Percentiles rank a stretch among this genome's conserved stretches.
phyloP scores from a whole-genome alignment of 2,329 filamentous ascomycete species.

The Simplicillium aogashimaense region DNA sequence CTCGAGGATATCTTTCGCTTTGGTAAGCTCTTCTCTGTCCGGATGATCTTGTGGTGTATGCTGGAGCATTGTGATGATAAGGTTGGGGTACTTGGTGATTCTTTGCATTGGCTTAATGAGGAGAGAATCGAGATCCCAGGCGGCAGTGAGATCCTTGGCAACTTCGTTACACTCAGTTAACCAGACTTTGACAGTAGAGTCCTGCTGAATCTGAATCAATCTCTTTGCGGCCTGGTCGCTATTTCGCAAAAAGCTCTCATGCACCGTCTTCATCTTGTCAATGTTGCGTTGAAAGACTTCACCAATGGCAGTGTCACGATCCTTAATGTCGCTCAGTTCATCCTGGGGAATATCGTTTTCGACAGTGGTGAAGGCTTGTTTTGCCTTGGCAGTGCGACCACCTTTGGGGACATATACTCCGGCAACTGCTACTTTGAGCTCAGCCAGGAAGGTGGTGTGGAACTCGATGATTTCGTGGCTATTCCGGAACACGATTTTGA shows the following conservation, averaged over 20 bases:
- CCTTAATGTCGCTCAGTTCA: conserved; percentile 40
- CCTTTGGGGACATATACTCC: conserved; percentile 63
- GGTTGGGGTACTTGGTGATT: conserved; percentile 83
- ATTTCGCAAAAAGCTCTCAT: conserved; percentile 53
- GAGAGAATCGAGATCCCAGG: conserved; percentile 93
- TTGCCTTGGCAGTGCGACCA: conserved; percentile 29
- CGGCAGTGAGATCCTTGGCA: conserved; percentile 81
- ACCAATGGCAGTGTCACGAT: conserved; percentile 42
- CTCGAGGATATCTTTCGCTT: conserved; percentile 43
- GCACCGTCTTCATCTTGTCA: conserved; percentile 48
- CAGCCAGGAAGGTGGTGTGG: conserved; percentile 67
- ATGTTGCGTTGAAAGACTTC: conserved; percentile 46
- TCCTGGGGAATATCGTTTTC: conserved; percentile 27
- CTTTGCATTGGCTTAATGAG: conserved; percentile 95
- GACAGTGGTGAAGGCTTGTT: conserved; percentile 30
- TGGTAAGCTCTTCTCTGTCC: conserved; percentile 57
- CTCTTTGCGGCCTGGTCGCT: conserved; percentile 53
- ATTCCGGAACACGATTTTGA: conserved; percentile 87
- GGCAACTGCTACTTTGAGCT: conserved; percentile 72
- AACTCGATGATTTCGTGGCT: conserved; percentile 85
- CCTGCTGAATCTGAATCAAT: conserved; percentile 52
- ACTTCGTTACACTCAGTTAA: conserved; percentile 87
- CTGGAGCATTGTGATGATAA: conserved; percentile 71
- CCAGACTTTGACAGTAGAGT: conserved; percentile 67
- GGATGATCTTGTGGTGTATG: conserved; percentile 76